Conservation (phyloP, 2,329 filamentous ascomycete species). For the Cladosporium phlei region DNA sequence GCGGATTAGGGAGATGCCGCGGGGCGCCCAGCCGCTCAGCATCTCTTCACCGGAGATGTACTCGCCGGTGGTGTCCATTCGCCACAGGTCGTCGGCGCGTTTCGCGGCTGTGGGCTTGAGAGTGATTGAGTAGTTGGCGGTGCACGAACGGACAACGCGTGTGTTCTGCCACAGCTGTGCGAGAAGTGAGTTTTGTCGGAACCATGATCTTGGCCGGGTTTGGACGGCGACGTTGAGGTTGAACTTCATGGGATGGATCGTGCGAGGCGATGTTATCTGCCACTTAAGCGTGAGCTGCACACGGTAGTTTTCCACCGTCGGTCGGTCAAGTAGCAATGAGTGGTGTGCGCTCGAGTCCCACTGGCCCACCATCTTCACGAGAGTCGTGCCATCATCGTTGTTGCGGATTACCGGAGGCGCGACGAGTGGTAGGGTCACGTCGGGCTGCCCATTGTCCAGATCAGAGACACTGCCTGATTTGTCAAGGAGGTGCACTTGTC, state of each 20-base stretch:
- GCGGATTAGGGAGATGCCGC: slow-evolving; percentile 83
- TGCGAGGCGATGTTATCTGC: slow-evolving; percentile 76
- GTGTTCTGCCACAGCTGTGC: slow-evolving; percentile 80
- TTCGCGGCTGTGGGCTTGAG: slow-evolving; percentile 88
- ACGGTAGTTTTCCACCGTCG: slow-evolving; percentile 86
- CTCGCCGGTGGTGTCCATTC: slow-evolving; percentile 89
- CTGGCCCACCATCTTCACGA: slow-evolving; percentile 80
- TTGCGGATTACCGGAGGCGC: slow-evolving; percentile 73
- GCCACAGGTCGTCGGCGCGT: slow-evolving; percentile 86
- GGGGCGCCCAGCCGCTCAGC: slow-evolving; percentile 76
- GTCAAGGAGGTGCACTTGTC: slow-evolving; percentile 77
- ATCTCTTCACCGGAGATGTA: slow-evolving; percentile 95
- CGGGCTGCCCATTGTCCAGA: slow-evolving; percentile 64
- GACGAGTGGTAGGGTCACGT: slow-evolving; percentile 72
- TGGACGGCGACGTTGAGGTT: slow-evolving; percentile 75
- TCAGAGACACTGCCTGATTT: slow-evolving; percentile 79
- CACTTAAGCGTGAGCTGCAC: slow-evolving; percentile 84
- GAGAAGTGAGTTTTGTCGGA: slow-evolving; percentile 82
- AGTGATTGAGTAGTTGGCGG: slow-evolving; percentile 78
- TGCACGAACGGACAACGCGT: slow-evolving; percentile 80
- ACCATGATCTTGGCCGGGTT: slow-evolving; percentile 75
- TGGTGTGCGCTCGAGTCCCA: slow-evolving; percentile 95
- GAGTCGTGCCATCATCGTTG: slow-evolving; percentile 85
- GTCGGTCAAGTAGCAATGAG: slow-evolving; percentile 87
- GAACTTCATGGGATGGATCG: slow-evolving; percentile 86